These are phyloP conservation scores for Pulveroboletus sp. DNA, from an alignment of 768 basidiomycete species.

Conservation along the genomic window DNA sequence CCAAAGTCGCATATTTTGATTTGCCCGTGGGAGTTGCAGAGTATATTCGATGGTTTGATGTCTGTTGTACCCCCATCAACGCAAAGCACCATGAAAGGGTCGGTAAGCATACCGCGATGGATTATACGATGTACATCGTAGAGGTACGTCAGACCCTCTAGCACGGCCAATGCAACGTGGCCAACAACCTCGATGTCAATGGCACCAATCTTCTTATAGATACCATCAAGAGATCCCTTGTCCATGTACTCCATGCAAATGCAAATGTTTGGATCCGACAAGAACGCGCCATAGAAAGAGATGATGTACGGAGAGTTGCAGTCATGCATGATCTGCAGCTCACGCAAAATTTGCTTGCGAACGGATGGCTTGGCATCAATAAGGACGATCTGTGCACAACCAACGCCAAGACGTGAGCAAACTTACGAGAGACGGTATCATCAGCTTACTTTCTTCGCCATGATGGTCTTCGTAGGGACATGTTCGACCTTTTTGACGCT, in stretches of 20 bases:
- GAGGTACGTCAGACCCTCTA: conserved; percentile 93
- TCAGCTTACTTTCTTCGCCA: conserved; percentile 91
- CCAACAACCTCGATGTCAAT: conserved; percentile 92
- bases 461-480: conserved; percentile 81
- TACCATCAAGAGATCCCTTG: conserved; percentile 88
- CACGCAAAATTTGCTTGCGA: conserved; percentile 94
- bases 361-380: conserved; percentile 96
- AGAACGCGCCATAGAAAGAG: conserved; percentile 94
- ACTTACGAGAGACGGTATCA: not conserved
- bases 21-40: conserved; percentile 89
- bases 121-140: conserved; percentile 98
- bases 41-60: conserved; percentile 98
- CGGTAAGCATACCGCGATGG: conserved; percentile 76
- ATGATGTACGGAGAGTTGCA: conserved; percentile 92
- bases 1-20: conserved; percentile 99
- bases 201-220: conserved; percentile 93
- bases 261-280: conserved; percentile 96
- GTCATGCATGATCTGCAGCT: conserved; percentile 98
- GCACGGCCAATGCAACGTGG: conserved; percentile 89
- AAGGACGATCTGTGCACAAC: conserved; percentile 68
- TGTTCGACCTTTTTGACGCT: conserved; percentile 97
- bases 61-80: conserved; percentile 46
- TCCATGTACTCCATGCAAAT: conserved; percentile 98
- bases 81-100: not conserved
- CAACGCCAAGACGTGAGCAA: not conserved